A percentile compares a stretch with the other conserved stretches of the same genome.
These are phyloP conservation scores for Myriosclerotinia duriaeana DNA, from an alignment of 2,329 filamentous ascomycete genomes.

Conservation along the genomic window DNA sequence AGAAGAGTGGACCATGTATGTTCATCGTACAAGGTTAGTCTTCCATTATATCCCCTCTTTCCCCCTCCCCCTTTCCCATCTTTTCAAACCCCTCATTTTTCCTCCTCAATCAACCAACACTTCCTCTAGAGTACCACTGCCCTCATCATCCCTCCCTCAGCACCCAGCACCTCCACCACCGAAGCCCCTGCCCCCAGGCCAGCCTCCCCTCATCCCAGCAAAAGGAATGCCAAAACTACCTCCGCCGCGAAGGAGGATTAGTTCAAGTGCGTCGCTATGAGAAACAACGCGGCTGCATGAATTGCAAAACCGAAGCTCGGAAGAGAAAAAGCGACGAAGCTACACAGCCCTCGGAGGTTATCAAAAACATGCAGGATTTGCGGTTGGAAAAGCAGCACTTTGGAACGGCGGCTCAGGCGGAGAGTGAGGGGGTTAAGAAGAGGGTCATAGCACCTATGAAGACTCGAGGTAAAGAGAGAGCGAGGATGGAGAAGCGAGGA, in stretches of 20 bases:
- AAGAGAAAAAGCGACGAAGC: accelerated
- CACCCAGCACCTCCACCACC: background rate
- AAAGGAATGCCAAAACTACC: background rate
- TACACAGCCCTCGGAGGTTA: accelerated
- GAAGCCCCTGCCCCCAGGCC: background rate
- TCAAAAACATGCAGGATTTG: background rate
- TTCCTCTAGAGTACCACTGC: background rate
- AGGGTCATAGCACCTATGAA: background rate
- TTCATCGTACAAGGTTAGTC: background rate
- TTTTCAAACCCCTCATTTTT: too few relatives aligned
- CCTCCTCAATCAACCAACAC: background rate
- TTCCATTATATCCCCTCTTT: too few relatives aligned
- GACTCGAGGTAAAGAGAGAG: background rate
- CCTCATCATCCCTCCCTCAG: background rate
- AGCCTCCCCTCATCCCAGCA: background rate
- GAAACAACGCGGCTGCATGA: background rate
- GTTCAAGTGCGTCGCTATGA: background rate
- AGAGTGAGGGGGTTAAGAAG: background rate
- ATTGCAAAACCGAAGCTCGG: background rate
- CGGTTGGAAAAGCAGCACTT: background rate
- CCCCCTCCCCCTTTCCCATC: background rate
- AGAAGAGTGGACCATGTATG: background rate
- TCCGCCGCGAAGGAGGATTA: background rate
- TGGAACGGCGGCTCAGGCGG: too few relatives aligned
- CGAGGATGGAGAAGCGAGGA: too few relatives aligned